Base-by-base conservation (phyloP, 169 alveolate genomes). In the Plasmodium knowlesi region DNA sequence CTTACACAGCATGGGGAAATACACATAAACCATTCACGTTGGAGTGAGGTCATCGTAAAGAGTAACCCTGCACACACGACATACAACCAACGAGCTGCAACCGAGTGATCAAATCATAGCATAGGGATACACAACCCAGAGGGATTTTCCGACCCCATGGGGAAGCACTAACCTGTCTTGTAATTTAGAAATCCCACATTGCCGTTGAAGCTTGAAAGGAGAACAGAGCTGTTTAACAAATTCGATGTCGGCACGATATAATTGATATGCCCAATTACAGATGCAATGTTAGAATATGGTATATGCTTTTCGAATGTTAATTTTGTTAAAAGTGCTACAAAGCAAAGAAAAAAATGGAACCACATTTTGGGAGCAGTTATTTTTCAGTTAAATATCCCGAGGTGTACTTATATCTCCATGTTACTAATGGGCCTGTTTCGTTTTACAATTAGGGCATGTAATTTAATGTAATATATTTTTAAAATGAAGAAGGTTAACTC, bases 261-360 rank as follows among this genome's bases (percentile, higher is more conserved):
- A 89, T 89, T 89, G 46, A 89, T 25, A 76, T 89, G 94, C 30
- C 94, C 94, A 22, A 89, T 80, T 79, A 89, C 46, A 25, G 86
- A 19, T 61, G 90, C 81, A 79, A 73, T 73, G 41, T 79, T 89
- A 22, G 94, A 78, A 43, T 79, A 89, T 41, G 89, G 89, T 54
- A 54, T 43, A 89, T 89, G 32, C 46, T 39, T 61, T 89, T 28
- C 57, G 41, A 30, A 67, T 73, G 90, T 57, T 57, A 89, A 73
- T 70, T 89, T 89, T 22, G 84, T 3, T 41, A 89, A 61, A 79
- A 80, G 30, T 78, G 82, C 73, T 78, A 78, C 70, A 89, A 79
- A 54, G 82, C 73, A 89, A 5, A 89, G 30, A 10, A 89, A 89
- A 57, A 80, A 37, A 78, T 19, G 25, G 46, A 89, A 85, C 85